A percentile compares a stretch with the other conserved stretches of the same genome.
Conservation (phyloP, 2,329 filamentous ascomycete species). For the Nothopassalora personata region DNA sequence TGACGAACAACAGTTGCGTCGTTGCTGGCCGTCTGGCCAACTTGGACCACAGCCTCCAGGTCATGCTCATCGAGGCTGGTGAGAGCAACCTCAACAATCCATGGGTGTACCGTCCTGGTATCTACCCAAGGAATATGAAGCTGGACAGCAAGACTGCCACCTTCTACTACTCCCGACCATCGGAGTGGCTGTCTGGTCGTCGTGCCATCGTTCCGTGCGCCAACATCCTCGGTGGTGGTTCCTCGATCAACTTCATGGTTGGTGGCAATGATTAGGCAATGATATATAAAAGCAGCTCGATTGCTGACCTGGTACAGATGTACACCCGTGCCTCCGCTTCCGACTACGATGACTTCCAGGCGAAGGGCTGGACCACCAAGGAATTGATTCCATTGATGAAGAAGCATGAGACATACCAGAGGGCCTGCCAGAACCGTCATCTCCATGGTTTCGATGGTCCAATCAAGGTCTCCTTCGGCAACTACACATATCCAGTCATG, state of each 20-base stretch:
- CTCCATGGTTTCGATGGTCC: constrained; percentile 73
- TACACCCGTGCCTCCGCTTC: constrained; percentile 67
- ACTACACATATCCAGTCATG: constrained; percentile 70
- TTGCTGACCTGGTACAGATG: constrained; percentile 46
- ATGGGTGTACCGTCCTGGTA: constrained; percentile 69
- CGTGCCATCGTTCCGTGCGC: constrained; percentile 70
- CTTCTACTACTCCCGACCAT: constrained; percentile 73
- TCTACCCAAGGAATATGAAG: constrained; percentile 74
- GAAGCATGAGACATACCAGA: constrained; percentile 75
- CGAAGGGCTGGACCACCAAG: constrained; percentile 73
- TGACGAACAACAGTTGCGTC: constrained; percentile 40
- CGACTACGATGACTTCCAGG: constrained; percentile 73
- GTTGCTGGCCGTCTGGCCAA: constrained; percentile 61
- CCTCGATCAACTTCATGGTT: constrained; percentile 74
- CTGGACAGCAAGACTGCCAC: constrained; percentile 75
- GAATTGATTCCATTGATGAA: constrained; percentile 71
- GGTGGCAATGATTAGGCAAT: background rate
- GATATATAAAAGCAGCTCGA: background rate
- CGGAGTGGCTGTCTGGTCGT: constrained; percentile 64
- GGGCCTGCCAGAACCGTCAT: constrained; percentile 50
- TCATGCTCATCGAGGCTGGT: constrained; percentile 65
- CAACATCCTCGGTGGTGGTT: constrained; percentile 59
- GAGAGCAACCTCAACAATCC: constrained; percentile 73
- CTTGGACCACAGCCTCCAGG: constrained; percentile 66
- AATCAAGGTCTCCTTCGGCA: constrained; percentile 76